These are phyloP conservation scores for Scytalidium lignicola DNA, from an alignment of 2,329 filamentous ascomycete genomes.

Conservation along the genomic window DNA sequence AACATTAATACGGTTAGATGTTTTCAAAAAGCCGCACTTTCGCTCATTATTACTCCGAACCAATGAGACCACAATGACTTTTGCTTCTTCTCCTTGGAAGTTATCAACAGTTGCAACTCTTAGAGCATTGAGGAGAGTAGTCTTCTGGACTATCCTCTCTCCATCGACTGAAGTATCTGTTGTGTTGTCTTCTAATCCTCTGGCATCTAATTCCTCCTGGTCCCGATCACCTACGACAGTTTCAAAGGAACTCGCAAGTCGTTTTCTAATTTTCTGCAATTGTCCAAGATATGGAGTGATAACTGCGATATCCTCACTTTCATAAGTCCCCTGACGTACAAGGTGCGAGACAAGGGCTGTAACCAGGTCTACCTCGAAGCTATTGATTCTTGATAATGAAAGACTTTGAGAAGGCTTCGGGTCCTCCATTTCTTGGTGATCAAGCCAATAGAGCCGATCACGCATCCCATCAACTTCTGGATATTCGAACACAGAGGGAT, in stretches of 20 bases:
- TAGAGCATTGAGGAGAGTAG: conserved; percentile 32
- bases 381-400: conserved; percentile 55
- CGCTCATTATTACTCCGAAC: conserved; percentile 60
- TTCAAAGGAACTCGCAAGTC: conserved; percentile 45
- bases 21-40: conserved; percentile 60
- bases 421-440: conserved; percentile 48
- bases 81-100: conserved; percentile 73
- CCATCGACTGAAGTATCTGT: conserved; percentile 5
- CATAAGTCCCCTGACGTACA: conserved; percentile 58
- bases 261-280: conserved; percentile 42
- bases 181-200: conserved; percentile 15
- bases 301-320: conserved; percentile 58
- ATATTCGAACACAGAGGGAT: conserved; percentile 30
- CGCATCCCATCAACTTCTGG: conserved; percentile 50
- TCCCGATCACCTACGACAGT: conserved; percentile 63
- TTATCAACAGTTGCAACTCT: conserved; percentile 63
- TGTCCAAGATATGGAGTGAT: conserved; percentile 62
- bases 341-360: conserved; percentile 59
- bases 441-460: conserved; percentile 53
- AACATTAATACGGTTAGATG: conserved; percentile 64
- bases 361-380: conserved; percentile 59
- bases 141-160: conserved; percentile 28
- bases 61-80: conserved; percentile 63
- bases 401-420: conserved; percentile 49
- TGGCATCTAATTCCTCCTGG: conserved; percentile 41